Base-by-base conservation (phyloP, 2,329 filamentous ascomycete genomes). In the Fusarium keratoplasticum region DNA sequence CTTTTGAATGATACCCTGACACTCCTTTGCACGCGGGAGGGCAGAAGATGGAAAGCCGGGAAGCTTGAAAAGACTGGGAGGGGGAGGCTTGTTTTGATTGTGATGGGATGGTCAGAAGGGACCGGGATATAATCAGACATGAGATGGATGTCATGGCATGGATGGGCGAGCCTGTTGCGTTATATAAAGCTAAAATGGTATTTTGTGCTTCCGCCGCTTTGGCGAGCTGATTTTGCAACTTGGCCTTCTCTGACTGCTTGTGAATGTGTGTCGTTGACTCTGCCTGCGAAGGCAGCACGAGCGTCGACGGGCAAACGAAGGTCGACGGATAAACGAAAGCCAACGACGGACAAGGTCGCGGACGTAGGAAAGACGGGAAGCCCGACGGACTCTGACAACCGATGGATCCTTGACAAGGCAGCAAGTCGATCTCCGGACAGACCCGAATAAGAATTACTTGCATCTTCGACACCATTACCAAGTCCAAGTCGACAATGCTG, bases 1-100 rank as follows among this genome's bases (percentile, higher is more conserved):
- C 70, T 58, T 58, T 61, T 70, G 61, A 61, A 67, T 70, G 73
- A 78, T 77, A 78, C 75, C 74, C 76, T 67, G 22, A 76, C 77
- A 71, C 72, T 78, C 77, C 57, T 78, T 77, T 58, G 62, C 36
- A 71, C 57, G 22, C 14, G 62, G 62, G 40, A 64, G 59, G 55
- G 38, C 20, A 36, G 31, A 57, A 27, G 54, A 31, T 20, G 47
- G 14, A 25, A 27, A 27, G 33, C 8, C 38, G 55, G 4, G 14
- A 40, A 57, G 33, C 55, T 29, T 31, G 36, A 50, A 64, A 42
- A 57, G n/a, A n/a, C 4, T 18, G 33, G 22, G 35, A 52, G 31
- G 29, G 13, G 29, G 13, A 35, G 13, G 22, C 13, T 31, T 29
- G n/a, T 4, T 22, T 65, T 61, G 10, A 14, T 18, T 25, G 35